These are phyloP conservation scores for Botrytis byssoidea DNA, from an alignment of 2,329 filamentous ascomycete genomes.

Conservation along the genomic window DNA sequence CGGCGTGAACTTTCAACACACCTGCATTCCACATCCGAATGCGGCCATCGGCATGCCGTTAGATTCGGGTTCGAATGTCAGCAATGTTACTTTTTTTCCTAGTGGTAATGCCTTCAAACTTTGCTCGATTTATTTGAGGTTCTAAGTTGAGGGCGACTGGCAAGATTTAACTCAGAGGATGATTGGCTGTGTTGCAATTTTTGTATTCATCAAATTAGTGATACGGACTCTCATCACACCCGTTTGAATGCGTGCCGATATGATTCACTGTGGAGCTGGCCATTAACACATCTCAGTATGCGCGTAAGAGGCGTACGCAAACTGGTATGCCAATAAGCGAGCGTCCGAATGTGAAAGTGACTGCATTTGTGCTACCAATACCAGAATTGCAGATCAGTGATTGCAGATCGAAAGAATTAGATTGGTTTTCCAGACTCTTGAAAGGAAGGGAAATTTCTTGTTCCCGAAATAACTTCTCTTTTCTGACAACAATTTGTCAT, in stretches of 20 bases:
- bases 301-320: background rate
- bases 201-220: background rate
- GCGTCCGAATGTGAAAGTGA: background rate
- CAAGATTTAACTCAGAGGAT: too few species aligned
- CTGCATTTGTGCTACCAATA: background rate
- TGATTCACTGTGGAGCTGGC: background rate
- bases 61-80: background rate
- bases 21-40: background rate
- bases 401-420: background rate
- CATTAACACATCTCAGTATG: background rate
- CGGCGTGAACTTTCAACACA: background rate
- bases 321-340: background rate
- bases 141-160: background rate
- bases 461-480: background rate
- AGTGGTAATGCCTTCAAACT: background rate
- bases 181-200: background rate
- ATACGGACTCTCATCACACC: background rate
- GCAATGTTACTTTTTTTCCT: background rate
- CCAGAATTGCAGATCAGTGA: background rate
- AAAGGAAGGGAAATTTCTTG: background rate
- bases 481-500: background rate
- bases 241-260: background rate
- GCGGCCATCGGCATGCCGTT: background rate
- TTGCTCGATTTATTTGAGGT: background rate
- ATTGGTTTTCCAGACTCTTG: background rate